These are phyloP conservation scores for Colletotrichum spinosum DNA, from an alignment of 2,329 filamentous ascomycete genomes.

Conservation along the genomic window DNA sequence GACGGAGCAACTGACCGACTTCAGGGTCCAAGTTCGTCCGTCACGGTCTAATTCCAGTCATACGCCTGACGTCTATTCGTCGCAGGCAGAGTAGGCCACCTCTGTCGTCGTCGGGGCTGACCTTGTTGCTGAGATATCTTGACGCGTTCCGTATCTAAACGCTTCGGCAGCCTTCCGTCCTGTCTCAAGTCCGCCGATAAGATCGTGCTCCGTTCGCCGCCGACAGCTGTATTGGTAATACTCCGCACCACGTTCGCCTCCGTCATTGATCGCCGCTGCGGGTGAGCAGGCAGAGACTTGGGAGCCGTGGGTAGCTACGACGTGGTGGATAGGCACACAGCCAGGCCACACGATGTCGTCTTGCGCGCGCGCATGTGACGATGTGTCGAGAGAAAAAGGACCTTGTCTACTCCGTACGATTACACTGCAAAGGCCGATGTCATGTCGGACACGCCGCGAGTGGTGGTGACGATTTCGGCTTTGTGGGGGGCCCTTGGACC, in stretches of 20 bases:
- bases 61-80: conserved; percentile 19
- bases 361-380: conserved; percentile 18
- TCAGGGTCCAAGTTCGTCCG: conserved; percentile 11
- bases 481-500: conserved; percentile 22
- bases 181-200: conserved; percentile 14
- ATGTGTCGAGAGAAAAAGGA: background rate
- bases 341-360: background rate
- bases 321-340: conserved; percentile 5
- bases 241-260: conserved; percentile 2
- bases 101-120: conserved; percentile 4
- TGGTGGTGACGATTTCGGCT: conserved; percentile 1
- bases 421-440: conserved; percentile 1
- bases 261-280: conserved; percentile 28
- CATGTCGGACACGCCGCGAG: conserved; percentile 25
- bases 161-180: conserved; percentile 13
- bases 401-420: background rate
- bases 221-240: conserved; percentile 11
- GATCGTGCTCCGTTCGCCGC: background rate
- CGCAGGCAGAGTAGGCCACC: background rate
- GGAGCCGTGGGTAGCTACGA: conserved; percentile 19
- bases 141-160: background rate
- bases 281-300: conserved; percentile 19
- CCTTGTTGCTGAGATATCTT: conserved; percentile 3
- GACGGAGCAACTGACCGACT: conserved; percentile 19
- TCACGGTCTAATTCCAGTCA: conserved; percentile 17